Conservation (phyloP, 345 rosid species). For the Fremontodendron californicum region DNA sequence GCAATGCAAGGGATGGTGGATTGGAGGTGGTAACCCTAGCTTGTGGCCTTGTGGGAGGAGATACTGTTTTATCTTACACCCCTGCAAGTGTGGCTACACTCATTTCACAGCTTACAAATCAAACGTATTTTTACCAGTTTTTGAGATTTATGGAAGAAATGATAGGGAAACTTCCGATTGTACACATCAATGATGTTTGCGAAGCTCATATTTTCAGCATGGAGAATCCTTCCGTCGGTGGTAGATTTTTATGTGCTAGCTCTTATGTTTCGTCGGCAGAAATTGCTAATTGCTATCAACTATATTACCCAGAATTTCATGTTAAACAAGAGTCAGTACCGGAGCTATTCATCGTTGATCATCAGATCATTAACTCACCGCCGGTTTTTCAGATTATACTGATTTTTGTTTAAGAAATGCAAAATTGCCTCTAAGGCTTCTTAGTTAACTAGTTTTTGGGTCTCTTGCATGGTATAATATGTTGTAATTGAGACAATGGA, state of each 20-base stretch:
- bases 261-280: constrained; percentile 12
- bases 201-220: constrained; percentile 38
- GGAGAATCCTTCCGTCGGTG: constrained; percentile 29
- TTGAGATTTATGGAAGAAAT: constrained; percentile 32
- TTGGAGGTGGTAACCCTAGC: constrained; percentile 36
- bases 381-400: no score
- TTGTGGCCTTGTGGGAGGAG: constrained; percentile 40
- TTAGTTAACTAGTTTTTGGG: no score
- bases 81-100: constrained; percentile 15
- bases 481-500: no score
- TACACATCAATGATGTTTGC: constrained; percentile 45
- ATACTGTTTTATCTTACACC: constrained; percentile 21
- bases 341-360: neutral
- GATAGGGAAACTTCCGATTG: constrained; percentile 38
- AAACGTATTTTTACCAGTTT: neutral
- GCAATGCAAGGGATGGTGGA: neutral
- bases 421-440: no score
- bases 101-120: constrained; percentile 17
- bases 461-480: no score
- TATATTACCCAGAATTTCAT: constrained; percentile 21
- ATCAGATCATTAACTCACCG: no score
- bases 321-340: constrained; percentile 17
- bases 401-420: no score
- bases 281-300: constrained; percentile 14
- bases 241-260: constrained; percentile 27